phyloP scores from a whole-genome alignment of 176 grass and related monocot species.

The Phyllostachys edulis region DNA sequence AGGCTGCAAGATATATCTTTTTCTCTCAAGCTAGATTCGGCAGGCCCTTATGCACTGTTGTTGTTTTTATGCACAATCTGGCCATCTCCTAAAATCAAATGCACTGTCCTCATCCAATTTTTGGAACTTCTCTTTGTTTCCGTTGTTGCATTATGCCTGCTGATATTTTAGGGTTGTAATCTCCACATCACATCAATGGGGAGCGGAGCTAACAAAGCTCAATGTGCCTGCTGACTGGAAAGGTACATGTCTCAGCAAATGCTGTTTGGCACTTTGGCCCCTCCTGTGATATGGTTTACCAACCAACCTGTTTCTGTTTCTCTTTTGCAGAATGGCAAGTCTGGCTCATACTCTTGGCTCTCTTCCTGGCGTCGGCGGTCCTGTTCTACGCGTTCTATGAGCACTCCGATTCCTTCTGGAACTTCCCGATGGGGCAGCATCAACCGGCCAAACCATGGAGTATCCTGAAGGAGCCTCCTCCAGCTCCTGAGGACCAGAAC shows the following conservation, averaged over 20 bases:
- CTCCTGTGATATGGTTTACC: background rate
- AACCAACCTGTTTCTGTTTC: background rate
- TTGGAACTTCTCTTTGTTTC: background rate
- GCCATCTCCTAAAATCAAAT: background rate
- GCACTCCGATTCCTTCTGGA: constrained; percentile 79
- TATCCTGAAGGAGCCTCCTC: constrained; percentile 48
- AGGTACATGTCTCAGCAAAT: constrained; percentile 49
- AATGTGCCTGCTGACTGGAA: constrained; percentile 94
- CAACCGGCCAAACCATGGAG: constrained; percentile 54
- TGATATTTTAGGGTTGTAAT: constrained; percentile 59
- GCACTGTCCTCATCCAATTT: background rate
- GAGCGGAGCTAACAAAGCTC: constrained; percentile 65
- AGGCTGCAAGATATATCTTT: background rate
- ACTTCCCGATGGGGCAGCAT: constrained; percentile 52
- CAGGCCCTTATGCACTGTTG: background rate
- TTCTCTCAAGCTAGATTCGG: background rate
- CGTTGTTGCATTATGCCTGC: background rate
- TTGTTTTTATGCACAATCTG: background rate
- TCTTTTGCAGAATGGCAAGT: constrained; percentile 81
- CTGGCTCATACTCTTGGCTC: constrained; percentile 57
- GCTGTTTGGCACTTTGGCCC: background rate
- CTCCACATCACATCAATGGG: constrained; percentile 82
- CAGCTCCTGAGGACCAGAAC: constrained; percentile 46
- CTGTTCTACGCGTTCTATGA: constrained; percentile 67
- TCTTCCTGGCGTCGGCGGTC: constrained; percentile 62